These are phyloP conservation scores for Acacia pycnantha DNA, from an alignment of 331 rosid genomes.

Conservation along the genomic window DNA sequence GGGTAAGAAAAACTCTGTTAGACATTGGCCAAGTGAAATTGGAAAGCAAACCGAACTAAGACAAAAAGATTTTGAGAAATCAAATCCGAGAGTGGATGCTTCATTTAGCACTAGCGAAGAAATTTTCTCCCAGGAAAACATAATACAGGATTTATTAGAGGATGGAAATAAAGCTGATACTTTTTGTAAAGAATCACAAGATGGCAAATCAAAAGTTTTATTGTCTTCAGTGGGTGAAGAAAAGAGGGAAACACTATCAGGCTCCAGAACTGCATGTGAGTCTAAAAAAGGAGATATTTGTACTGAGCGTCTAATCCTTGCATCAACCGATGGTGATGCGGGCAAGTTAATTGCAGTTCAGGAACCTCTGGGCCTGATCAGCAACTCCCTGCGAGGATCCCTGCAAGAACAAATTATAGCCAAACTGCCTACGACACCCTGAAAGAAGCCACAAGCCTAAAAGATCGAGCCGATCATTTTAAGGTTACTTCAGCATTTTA, in stretches of 20 bases:
- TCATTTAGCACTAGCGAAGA: constrained; percentile 28
- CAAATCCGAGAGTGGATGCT: constrained; percentile 40
- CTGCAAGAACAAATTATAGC: constrained; percentile 40
- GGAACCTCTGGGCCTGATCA: constrained; percentile 39
- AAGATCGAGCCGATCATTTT: constrained; percentile 58
- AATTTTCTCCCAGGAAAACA: constrained; percentile 31
- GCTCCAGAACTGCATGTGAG: constrained; percentile 33
- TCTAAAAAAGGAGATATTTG: constrained; percentile 36
- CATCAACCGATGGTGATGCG: constrained; percentile 36
- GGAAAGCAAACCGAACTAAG: constrained; percentile 41
- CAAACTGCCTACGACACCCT: constrained; percentile 44
- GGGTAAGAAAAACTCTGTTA: constrained; percentile 30
- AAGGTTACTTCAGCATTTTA: constrained; percentile 57
- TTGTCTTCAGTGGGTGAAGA: constrained; percentile 35
- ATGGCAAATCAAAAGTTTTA: constrained; percentile 40
- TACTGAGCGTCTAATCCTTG: constrained; percentile 37
- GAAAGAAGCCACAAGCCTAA: constrained; percentile 62
- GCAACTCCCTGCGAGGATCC: constrained; percentile 43
- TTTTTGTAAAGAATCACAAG: constrained; percentile 33
- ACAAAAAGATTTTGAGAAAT: constrained; percentile 40
- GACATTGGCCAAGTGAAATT: constrained; percentile 41
- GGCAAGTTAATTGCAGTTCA: constrained; percentile 31
- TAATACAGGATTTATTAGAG: constrained; percentile 40
- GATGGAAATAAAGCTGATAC: constrained; percentile 36
- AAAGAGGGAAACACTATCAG: constrained; percentile 41